phyloP scores from a whole-genome alignment of 345 rosid species.

The Salix viminalis region DNA sequence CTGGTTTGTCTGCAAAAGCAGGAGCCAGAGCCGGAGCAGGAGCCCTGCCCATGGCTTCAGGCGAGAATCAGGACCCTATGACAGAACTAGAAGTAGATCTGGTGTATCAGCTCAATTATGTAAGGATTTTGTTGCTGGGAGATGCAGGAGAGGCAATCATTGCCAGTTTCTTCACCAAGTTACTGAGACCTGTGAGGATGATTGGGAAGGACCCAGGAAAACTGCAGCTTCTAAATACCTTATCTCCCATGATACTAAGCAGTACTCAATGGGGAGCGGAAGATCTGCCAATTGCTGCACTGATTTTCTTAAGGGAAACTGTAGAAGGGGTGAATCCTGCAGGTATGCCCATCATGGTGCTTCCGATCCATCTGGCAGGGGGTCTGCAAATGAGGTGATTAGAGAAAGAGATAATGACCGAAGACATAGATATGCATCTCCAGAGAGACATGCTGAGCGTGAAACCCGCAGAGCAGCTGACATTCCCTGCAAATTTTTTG shows the following conservation, averaged over 20 bases:
- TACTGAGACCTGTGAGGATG: conserved; percentile 40
- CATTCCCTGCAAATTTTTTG: conserved; percentile 73
- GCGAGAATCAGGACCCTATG: conserved; percentile 57
- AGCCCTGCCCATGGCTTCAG: conserved; percentile 61
- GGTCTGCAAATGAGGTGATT: conserved; percentile 28
- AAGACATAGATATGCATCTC: conserved; percentile 39
- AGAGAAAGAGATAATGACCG: conserved; percentile 45
- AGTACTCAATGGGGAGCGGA: conserved; percentile 16
- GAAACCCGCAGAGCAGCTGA: conserved; percentile 41
- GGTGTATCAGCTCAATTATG: conserved; percentile 47
- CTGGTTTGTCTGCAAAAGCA: conserved; percentile 30
- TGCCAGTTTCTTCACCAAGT: conserved; percentile 55
- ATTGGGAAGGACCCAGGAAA: conserved; percentile 51
- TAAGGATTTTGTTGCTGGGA: conserved; percentile 60
- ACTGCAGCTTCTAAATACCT: conserved; percentile 43
- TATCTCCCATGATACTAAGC: conserved; percentile 13
- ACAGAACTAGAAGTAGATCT: conserved; percentile 51
- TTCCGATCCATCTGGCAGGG: conserved; percentile 29
- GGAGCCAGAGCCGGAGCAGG: conserved; percentile 62
- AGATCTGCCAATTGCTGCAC: conserved; percentile 16
- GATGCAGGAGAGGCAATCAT: conserved; percentile 67
- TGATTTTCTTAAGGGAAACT: conserved; percentile 41
- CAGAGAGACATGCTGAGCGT: conserved; percentile 41
- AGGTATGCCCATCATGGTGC: conserved; percentile 34
- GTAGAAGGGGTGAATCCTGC: conserved; percentile 41